Percentiles rank a stretch among this genome's conserved stretches.
Conservation (phyloP, 352 stramenopile species). For the Phytophthora cactorum region DNA sequence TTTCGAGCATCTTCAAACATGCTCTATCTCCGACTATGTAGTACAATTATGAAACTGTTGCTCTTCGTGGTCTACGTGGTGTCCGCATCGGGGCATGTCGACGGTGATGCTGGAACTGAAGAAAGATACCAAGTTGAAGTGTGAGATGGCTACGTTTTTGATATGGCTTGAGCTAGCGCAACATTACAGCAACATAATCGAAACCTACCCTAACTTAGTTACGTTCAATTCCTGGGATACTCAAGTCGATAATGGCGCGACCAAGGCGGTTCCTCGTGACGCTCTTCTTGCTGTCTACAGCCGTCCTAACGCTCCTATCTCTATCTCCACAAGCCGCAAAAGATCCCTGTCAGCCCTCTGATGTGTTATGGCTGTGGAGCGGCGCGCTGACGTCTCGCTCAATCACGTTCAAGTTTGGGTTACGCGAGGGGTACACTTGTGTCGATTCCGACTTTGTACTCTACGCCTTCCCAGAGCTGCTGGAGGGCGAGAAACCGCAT, state of each 20-base stretch:
- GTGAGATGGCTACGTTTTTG: background rate
- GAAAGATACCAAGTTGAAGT: background rate
- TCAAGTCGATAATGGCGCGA: constrained; percentile 9
- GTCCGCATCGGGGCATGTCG: too few species aligned
- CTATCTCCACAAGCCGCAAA: background rate
- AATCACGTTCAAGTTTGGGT: constrained; percentile 74
- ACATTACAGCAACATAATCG: background rate
- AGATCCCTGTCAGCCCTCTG: constrained; percentile 38
- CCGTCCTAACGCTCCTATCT: background rate
- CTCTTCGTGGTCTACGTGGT: too few species aligned
- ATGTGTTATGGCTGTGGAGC: constrained; percentile 80
- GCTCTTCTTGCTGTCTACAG: constrained; percentile 22
- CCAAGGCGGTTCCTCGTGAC: constrained; percentile 1
- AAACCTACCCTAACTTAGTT: constrained; percentile 12
- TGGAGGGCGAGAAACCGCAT: constrained; percentile 53
- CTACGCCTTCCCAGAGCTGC: constrained; percentile 57
- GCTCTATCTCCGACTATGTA: too few species aligned
- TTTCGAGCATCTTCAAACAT: background rate
- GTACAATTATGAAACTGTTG: too few species aligned
- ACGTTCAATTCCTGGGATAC: constrained; percentile 6
- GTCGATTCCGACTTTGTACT: constrained; percentile 58
- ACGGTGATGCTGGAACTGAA: too few species aligned
- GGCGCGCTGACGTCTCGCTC: constrained; percentile 71
- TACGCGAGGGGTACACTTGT: constrained; percentile 61
- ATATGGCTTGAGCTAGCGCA: background rate